phyloP scores from a whole-genome alignment of 495 filamentous ascomycete species.

The Clavariopsis aquatica region DNA sequence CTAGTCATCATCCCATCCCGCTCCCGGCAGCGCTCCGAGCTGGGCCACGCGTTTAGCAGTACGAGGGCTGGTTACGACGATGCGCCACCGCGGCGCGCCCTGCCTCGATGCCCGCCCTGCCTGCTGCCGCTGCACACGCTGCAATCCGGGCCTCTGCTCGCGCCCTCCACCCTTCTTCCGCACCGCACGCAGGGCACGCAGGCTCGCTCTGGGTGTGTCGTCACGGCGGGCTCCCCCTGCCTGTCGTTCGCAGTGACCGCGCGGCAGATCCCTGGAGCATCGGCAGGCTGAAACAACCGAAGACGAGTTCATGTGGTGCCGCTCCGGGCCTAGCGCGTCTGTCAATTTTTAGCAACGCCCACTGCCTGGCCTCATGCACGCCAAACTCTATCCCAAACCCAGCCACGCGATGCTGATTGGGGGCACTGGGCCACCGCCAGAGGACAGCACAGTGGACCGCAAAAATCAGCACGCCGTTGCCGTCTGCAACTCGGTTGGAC shows the following conservation, averaged over 20 bases:
- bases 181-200: background rate
- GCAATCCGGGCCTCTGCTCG: too few species aligned
- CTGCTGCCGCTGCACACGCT: too few species aligned
- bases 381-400: background rate
- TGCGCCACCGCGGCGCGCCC: too few species aligned
- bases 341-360: slow-evolving; percentile 1
- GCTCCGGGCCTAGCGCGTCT: background rate
- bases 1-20: background rate
- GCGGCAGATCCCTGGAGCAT: background rate
- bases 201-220: background rate
- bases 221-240: background rate
- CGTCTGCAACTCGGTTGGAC: background rate
- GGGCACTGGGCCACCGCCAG: background rate
- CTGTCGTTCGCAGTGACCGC: background rate
- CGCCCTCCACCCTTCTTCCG: background rate
- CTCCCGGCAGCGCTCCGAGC: background rate
- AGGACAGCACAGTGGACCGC: background rate
- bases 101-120: too few species aligned
- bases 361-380: background rate
- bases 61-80: background rate
- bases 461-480: background rate
- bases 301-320: background rate
- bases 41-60: background rate
- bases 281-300: background rate
- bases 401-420: background rate